Conservation (phyloP, 441 rosid species). For the Macaranga tanarius region DNA sequence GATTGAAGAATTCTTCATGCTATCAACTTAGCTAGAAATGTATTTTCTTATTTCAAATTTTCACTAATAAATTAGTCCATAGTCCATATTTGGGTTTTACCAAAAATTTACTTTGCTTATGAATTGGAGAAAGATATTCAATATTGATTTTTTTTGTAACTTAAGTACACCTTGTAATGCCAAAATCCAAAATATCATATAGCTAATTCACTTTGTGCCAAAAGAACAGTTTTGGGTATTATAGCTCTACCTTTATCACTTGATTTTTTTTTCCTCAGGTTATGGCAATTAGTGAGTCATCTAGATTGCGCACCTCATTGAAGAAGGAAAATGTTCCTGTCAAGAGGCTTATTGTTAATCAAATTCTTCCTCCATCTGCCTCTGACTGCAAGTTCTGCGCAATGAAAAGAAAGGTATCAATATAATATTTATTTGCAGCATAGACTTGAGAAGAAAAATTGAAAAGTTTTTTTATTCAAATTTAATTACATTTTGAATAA, state of each 20-base stretch:
- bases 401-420: constrained; percentile 73
- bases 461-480: background rate
- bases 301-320: constrained; percentile 72
- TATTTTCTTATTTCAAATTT: background rate
- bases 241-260: constrained; percentile 1
- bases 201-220: background rate
- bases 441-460: background rate
- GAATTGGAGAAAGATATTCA: background rate
- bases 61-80: background rate
- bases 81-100: background rate
- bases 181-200: background rate
- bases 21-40: background rate
- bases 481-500: background rate
- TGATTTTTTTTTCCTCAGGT: constrained; percentile 43
- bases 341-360: constrained; percentile 76
- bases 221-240: background rate
- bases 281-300: constrained; percentile 91
- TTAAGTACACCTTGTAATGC: constrained; percentile 1
- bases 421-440: constrained; percentile 4
- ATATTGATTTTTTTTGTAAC: background rate
- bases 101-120: background rate
- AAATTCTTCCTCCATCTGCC: constrained; percentile 74
- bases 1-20: background rate
- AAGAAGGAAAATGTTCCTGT: constrained; percentile 86
- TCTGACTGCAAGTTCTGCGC: constrained; percentile 94